Evolutionary conservation across 805 yeast genomes (phyloP), one percentile per base, ranked within the genome.

Genomic region (Saccharomyces kudriavzevii): DNA sequence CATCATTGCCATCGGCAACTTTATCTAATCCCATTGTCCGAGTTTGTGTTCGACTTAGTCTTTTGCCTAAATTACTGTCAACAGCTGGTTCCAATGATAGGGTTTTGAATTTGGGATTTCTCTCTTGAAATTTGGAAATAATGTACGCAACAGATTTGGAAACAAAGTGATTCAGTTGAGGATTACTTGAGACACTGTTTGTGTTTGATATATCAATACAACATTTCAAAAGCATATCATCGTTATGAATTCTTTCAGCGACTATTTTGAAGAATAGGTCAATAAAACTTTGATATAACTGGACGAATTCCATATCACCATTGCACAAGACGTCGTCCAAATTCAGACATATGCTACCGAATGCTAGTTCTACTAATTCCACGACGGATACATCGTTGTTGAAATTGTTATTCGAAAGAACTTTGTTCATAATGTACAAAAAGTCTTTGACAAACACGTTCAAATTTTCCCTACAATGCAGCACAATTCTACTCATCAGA

Each of bases 371-470:
- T 4, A 80, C 73, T 43, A 75, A 70, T 61, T 83, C 85, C 50
- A 83, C 75, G 2, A 89, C 74, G 0, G 82, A 72, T 46, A 83
- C 68, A 61, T 91, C 98, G 22, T 76, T 76, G 25, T 83, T 75
- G 14, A 69, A 61, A 49, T 62, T 61, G 17, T 53, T 53, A 51
- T 66, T 66, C 40, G 71, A 59, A 47, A 86, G 60, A 14, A 85
- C 77, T 9, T 74, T 65, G 26, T 66, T 67, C 64, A 91, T 73
- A 26, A 91, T 83, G 22, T 75, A 72, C 49, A 88, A 76, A 17
- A 87, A 83, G 60, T 84, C 80, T 25, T 74, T 76, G 1, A 96
- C 91, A 72, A 89, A 84, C 30, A 89, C 85, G 57, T 87, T 89
- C 66, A 94, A 74, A 67, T 94, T 92, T 55, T 88, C 96, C 43